Percentiles rank a stretch among this genome's conserved stretches.
phyloP scores from a whole-genome alignment of 192 early-diverging fungal species.

The Dispira simplex region DNA sequence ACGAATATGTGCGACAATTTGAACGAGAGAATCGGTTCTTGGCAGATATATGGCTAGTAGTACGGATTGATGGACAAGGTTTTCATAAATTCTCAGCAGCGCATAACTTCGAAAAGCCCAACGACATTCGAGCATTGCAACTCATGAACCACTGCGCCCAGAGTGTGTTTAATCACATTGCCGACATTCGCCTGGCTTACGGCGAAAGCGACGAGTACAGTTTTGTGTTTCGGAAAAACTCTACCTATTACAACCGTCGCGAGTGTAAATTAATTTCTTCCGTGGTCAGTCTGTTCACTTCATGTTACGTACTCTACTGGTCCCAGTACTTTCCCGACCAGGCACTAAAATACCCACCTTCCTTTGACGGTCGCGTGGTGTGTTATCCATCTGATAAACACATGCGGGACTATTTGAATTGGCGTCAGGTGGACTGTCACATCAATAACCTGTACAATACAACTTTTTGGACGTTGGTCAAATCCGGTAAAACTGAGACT shows the following conservation, averaged over 20 bases:
- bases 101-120: constrained; percentile 65
- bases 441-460: constrained; percentile 97
- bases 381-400: constrained; percentile 69
- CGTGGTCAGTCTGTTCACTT: constrained; percentile 72
- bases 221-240: constrained; percentile 51
- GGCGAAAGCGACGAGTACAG: constrained; percentile 92
- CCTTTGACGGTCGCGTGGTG: constrained; percentile 84
- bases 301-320: constrained; percentile 79
- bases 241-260: constrained; percentile 55
- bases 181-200: constrained; percentile 70
- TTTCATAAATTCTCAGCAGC: constrained; percentile 76
- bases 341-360: constrained; percentile 57
- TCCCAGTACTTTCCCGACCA: constrained; percentile 44
- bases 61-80: constrained; percentile 83
- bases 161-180: constrained; percentile 61
- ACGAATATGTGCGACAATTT: constrained; percentile 83
- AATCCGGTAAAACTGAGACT: constrained; percentile 43
- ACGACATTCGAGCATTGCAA: constrained; percentile 56
- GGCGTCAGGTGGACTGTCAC: constrained; percentile 93
- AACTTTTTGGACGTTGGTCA: constrained; percentile 80
- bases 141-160: constrained; percentile 74
- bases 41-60: constrained; percentile 76
- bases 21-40: constrained; percentile 62
- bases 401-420: constrained; percentile 82
- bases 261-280: constrained; percentile 69